Base-by-base conservation (phyloP, 1,139 yeast species). In the Pichia inconspicua region DNA sequence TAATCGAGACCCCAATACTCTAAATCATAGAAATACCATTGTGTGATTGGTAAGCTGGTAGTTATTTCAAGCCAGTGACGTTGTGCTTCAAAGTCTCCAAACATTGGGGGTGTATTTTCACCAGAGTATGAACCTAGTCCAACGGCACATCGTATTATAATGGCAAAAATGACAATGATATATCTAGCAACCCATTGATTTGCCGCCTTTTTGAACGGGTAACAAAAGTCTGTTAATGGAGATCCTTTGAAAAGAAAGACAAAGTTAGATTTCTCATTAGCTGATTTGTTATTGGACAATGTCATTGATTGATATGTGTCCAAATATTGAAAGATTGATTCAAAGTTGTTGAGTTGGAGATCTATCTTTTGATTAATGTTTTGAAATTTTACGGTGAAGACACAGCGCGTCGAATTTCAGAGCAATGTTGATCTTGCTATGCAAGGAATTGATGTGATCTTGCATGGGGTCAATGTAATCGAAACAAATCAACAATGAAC, bases 1-100 rank as follows among this genome's bases (percentile, higher is more conserved):
- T 92, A 94, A 65, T 94, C 98, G 43, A 94, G 72, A 0, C 97
- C 97, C 98, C 98, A 92, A 69, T 92, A 89, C 57, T 82, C 80
- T 44, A 88, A 71, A 62, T 92, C 97, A 64, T 81, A 88, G 67
- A 76, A 85, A 63, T 92, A 92, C 98, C 98, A 94, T 53, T 84
- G 61, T 1, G 70, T 66, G 2, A 87, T 66, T 0, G 96, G 95
- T 47, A 90, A 64, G 56, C 82, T 78, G 41, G 74, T 79, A 0
- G 98, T 90, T 50, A 92, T 71, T 64, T 94, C 98, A 79, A 92
- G 77, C 98, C 98, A 92, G 64, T 92, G 98, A 55, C 98, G 75
- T 65, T 94, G 98, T 0, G 98, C 97, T 66, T 94, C 99, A 62
- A 92, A 92, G 64, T 92, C 98, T 4, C 98, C 98, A 69, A 72